phyloP scores from a whole-genome alignment of 257 asterid species.

The Fraxinus quadrangulata region DNA sequence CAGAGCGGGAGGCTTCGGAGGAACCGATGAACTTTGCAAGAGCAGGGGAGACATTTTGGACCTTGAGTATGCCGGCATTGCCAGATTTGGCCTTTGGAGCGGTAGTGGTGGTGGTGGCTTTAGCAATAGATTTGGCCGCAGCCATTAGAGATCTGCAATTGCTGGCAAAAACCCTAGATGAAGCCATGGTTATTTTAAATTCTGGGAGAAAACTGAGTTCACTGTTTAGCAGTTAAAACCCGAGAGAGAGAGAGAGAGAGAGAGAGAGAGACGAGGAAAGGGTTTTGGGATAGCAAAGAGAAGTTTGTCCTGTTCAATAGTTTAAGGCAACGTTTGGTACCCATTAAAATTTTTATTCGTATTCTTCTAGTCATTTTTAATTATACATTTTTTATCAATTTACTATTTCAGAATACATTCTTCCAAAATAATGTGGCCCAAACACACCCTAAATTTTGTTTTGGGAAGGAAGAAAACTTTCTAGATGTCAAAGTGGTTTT shows the following conservation, averaged over 20 bases:
- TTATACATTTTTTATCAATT: too few species aligned
- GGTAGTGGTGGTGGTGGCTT: background rate
- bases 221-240: background rate
- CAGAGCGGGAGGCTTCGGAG: conserved; percentile 38
- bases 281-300: background rate
- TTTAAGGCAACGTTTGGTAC: too few species aligned
- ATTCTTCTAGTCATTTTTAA: too few species aligned
- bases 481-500: too few species aligned
- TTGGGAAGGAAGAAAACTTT: too few species aligned
- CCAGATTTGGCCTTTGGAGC: conserved; percentile 19
- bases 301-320: too few species aligned
- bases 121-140: conserved; percentile 41
- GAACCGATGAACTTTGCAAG: conserved; percentile 42
- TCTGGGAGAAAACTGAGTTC: background rate
- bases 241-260: background rate
- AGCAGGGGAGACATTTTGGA: conserved; percentile 40
- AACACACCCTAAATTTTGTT: too few species aligned
- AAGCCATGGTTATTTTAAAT: conserved; percentile 34
- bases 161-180: conserved; percentile 47
- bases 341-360: too few species aligned
- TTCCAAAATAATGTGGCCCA: too few species aligned
- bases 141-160: conserved; percentile 51
- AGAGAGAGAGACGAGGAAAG: background rate
- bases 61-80: conserved; percentile 31
- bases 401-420: too few species aligned